Evolutionary conservation across 805 yeast species (phyloP), one percentile per base, ranked within the genome.

Genomic region (Kuraishia borneana): DNA sequence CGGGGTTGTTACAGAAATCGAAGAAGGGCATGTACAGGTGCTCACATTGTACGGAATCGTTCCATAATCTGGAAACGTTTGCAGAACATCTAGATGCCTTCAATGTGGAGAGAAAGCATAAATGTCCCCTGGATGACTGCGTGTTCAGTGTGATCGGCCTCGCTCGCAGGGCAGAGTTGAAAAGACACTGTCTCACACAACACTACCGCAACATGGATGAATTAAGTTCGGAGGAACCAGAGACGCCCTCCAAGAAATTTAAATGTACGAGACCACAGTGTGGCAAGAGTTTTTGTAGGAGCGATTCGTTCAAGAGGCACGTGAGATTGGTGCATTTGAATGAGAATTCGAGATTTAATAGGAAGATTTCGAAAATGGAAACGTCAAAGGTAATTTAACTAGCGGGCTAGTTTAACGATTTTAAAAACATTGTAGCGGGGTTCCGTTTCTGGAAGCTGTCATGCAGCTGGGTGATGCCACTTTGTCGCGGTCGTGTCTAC

Each of bases 231-330:
- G 20, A 27, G 26, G 16, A 16, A 26, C 32, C 18, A 17, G 26
- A 25, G 26, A 23, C 23, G 4, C 23, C 12, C 7, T 14, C 18
- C 20, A 21, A 18, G 26, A 20, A 14, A 12, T 26, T 33, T 18
- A 19, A 10, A 3, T 52, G 57, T 34, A 19, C 20, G 5, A 36
- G 36, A 30, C 44, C 39, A 16, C 45, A 50, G 18, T 75, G 82
- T 42, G 63, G 60, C 7, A 70, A 67, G 40, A 45, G 43, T 6
- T 73, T 74, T 44, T 63, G 64, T 39, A 53, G 81, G 33, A 63
- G 61, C 35, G 81, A 75, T 46, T 67, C 78, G 1, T 57, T 65
- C 36, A 61, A 58, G 29, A 59, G 81, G 41, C 83, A 75, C 43
- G 58, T 58, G 20, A 61, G 61, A 33, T 54, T 73, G 38, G 76